Base-by-base conservation (phyloP, 768 basidiomycete species). In the Suillus ampliporus region DNA sequence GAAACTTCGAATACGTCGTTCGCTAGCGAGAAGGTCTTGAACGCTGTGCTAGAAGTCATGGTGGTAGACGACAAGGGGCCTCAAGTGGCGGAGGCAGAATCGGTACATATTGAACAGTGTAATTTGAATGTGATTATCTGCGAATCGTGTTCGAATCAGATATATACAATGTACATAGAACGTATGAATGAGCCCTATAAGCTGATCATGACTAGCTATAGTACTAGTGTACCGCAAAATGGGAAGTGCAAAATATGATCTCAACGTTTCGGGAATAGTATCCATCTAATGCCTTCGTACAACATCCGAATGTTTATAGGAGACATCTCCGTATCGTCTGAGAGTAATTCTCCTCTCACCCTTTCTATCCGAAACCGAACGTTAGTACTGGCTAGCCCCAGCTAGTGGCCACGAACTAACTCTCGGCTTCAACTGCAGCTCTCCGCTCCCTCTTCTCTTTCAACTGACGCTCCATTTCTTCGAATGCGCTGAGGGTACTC, bases 1-100 rank as follows among this genome's bases (percentile, higher is more conserved):
- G 89, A 84, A 56, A 94, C 74, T 52, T 92, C 86, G 28, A 83
- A 74, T 28, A 94, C 80, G 64, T 91, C 83, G 70, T 95, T 95
- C 11, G 80, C 76, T 31, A 95, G 77, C 9, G 85, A 85, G 75
- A 94, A 95, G 2, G 89, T 84, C 74, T 90, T 85, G 64, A 90
- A 81, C 26, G 92, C 90, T 47, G 82, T 87, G 58, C 81, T 80
- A 60, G 87, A 83, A 21, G 80, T 76, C 70, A 73, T 72, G 51
- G 61, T 43, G 23, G 51, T 40, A 60, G 58, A 26, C 19, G 34
- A 57, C 38, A 40, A 56, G 54, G 38, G 38, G 54, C 54, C 26
- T 38, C 54, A 37, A 19, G 54, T 54, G 53, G 35, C 53, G 35
- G 53, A 54, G n/a, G 37, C 37, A 54, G 17, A 40, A 28, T 40